Evolutionary conservation across 2,329 filamentous ascomycete species (phyloP).

Genomic region (Monilinia vaccinii-corymbosi): DNA sequence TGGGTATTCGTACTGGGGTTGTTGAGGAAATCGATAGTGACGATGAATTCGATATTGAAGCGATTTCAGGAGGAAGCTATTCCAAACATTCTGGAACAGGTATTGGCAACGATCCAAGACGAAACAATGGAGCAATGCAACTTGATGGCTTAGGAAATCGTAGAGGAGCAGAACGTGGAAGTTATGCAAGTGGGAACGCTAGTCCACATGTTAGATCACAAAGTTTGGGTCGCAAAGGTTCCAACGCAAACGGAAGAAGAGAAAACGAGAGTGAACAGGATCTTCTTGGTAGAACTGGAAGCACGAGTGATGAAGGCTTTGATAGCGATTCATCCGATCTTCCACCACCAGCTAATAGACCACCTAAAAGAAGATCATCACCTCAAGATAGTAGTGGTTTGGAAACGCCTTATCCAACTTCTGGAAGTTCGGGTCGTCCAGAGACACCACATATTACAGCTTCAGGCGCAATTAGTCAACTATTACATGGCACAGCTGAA

Average conservation of each 20-base stretch:
- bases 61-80: conserved; percentile 38
- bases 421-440: conserved; percentile 21
- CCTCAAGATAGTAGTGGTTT: conserved; percentile 11
- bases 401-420: conserved; percentile 26
- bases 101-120: conserved; percentile 68
- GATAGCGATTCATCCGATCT: conserved; percentile 60
- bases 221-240: conserved; percentile 46
- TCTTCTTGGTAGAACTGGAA: conserved; percentile 36
- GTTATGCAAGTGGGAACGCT: conserved; percentile 32
- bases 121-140: conserved; percentile 37
- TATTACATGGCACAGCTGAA: conserved; percentile 68
- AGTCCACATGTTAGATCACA: conserved; percentile 29
- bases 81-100: conserved; percentile 67
- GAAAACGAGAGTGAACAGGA: conserved; percentile 45
- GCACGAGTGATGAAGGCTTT: conserved; percentile 44
- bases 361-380: conserved; percentile 14
- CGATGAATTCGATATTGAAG: conserved; percentile 91
- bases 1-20: conserved; percentile 92
- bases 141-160: conserved; percentile 47
- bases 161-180: conserved; percentile 24
- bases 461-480: conserved; percentile 61
- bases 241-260: conserved; percentile 29
- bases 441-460: conserved; percentile 50
- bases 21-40: conserved; percentile 96
- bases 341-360: conserved; percentile 45